A percentile compares a stretch with the other conserved stretches of the same genome.
Conservation (phyloP, 164 flowering plant genomes). For the Stephania cephalantha region DNA sequence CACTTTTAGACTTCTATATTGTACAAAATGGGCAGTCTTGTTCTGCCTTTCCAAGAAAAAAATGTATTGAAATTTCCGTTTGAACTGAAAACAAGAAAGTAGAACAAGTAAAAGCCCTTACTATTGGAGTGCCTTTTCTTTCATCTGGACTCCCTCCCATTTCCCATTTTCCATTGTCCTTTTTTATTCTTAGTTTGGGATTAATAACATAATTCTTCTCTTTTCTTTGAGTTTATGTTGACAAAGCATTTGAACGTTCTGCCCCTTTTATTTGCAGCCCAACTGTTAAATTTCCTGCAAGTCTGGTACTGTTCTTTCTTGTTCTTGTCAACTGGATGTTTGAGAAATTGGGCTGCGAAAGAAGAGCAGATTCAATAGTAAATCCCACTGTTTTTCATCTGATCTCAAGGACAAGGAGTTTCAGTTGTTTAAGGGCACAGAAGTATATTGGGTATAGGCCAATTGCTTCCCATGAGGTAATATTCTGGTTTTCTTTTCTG, state of each 20-base stretch:
- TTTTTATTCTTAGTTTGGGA: background rate
- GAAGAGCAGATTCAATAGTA: constrained; percentile 17
- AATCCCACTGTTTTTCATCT: constrained; percentile 30
- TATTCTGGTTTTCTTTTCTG: constrained; percentile 9
- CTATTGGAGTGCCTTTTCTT: background rate
- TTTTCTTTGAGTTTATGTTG: background rate
- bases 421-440: constrained; percentile 62
- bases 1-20: background rate
- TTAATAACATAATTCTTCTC: background rate
- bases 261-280: constrained; percentile 46
- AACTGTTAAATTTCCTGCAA: constrained; percentile 45
- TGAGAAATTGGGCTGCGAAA: constrained; percentile 26
- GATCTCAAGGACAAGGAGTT: constrained; percentile 54
- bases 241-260: background rate
- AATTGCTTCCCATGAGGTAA: constrained; percentile 56
- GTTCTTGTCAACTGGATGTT: constrained; percentile 37
- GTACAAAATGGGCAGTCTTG: background rate
- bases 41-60: background rate
- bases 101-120: background rate
- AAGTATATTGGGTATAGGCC: constrained; percentile 68
- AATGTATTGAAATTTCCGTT: background rate
- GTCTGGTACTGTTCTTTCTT: constrained; percentile 26
- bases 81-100: background rate
- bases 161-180: background rate
- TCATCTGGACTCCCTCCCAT: background rate